Evolutionary conservation across 2,329 filamentous ascomycete species (phyloP), one percentile per base, ranked within the genome.

Genomic region (Claviceps paspali): DNA sequence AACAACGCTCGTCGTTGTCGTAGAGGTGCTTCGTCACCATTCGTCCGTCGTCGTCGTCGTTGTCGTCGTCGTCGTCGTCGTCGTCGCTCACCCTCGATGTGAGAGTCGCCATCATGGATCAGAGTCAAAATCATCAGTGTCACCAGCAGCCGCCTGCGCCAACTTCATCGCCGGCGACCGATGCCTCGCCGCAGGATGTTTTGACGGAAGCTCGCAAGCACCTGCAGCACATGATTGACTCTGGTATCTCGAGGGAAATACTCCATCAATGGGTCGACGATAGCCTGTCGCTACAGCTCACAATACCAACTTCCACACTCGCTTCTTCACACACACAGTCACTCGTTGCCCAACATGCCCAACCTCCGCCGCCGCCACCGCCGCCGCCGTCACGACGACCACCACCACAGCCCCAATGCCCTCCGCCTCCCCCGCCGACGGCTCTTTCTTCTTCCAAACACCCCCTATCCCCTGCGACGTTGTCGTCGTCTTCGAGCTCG

Each of bases 151-250:
- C 39, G 24, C 40, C 32, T 21, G 32, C 41, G 21, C 40, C 43
- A n/a, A 36, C 44, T 5, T 41, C 45, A 28, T 36, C 38, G 37
- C 48, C 48, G 32, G 43, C 48, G 32, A 43, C 50, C 40, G 56
- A 59, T 29, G 48, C 59, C 29, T 58, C 55, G 17, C 54, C 62
- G 12, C 60, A 63, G 42, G 57, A 65, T 51, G 57, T 64, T 37
- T 54, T 65, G 38, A 59, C 56, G 15, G 62, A 65, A 49, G 62
- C 62, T 31, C 52, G 62, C 32, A 61, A 63, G 47, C 64, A 63
- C 40, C 55, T 65, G 6, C 61, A 65, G 50, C 57, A 57, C 32
- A 49, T 65, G 44, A 65, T 65, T 44, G 62, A 64, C 41, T 62
- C 61, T 12, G 62, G 62, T 31, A 47, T 65, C 8, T 64, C 62